Conservation (phyloP, 352 stramenopile genomes). For the Saprolegnia diclina region DNA sequence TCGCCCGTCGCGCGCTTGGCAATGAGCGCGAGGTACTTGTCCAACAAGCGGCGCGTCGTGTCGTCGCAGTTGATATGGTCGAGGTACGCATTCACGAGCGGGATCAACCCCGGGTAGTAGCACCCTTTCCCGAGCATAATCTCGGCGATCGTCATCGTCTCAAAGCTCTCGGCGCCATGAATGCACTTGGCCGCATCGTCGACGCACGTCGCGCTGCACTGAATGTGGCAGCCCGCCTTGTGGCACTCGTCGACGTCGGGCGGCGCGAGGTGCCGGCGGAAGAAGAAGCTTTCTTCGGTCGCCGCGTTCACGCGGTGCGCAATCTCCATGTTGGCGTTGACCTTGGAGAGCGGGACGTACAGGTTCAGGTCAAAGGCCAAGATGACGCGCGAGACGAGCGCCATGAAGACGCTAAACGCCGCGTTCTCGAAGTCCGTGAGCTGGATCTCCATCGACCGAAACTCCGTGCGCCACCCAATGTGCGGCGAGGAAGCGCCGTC, state of each 20-base stretch:
- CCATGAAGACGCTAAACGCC: constrained; percentile 98
- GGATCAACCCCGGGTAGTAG: constrained; percentile 96
- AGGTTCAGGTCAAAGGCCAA: constrained; percentile 99
- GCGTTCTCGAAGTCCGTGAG: constrained; percentile 99
- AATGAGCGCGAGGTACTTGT: constrained; percentile 87
- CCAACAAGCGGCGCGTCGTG: constrained; percentile 68
- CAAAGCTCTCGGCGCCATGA: constrained; percentile 33
- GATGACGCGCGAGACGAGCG: constrained; percentile 96
- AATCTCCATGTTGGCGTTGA: constrained; percentile 99
- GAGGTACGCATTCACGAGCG: constrained; percentile 95
- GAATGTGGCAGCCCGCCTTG: constrained; percentile 9
- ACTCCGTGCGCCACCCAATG: constrained; percentile 87
- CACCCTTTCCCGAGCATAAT: constrained; percentile 95
- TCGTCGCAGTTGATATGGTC: constrained; percentile 97
- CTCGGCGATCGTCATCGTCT: constrained; percentile 97
- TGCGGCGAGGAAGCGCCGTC: constrained; percentile 36
- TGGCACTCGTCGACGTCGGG: constrained; percentile 63
- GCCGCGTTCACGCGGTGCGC: constrained; percentile 94
- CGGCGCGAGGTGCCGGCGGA: constrained; percentile 93
- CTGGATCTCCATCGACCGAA: constrained; percentile 99
- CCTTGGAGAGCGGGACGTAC: constrained; percentile 97
- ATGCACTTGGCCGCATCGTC: constrained; percentile 35
- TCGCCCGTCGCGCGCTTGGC: constrained; percentile 92
- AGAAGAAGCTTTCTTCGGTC: constrained; percentile 96
- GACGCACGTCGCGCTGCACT: constrained; percentile 27